Base-by-base conservation (phyloP, 2,329 filamentous ascomycete genomes). In the Lasiodiplodia theobromae region DNA sequence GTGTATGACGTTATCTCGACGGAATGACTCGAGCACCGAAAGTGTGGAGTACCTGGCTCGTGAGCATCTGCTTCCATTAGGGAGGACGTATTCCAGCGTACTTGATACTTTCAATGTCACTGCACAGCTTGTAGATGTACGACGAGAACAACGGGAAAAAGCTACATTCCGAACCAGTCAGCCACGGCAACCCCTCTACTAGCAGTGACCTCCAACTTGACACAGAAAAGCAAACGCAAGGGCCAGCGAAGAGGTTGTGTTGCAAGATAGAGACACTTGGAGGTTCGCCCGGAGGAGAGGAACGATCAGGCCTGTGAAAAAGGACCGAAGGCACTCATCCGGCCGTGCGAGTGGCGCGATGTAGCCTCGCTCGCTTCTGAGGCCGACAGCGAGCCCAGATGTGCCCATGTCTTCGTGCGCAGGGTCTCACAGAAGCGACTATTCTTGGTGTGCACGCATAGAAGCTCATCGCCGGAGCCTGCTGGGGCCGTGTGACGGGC, bases 61-160 rank as follows among this genome's bases (percentile, higher is more conserved):
- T 68, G 28, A 68, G 58, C 18, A 6, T 21, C 16, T 21, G 28
- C 16, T 18, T 14, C 12, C 10, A n/a, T n/a, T 44, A 28, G 52
- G 47, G 4, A 18, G 57, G 67, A 74, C 71, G 31, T 6, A 37
- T 14, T 31, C 14, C 90, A 49, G 89, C 87, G 72, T 88, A 86
- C 69, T 81, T 80, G 58, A 94, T 81, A 71, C 88, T 88, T 3
- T 83, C 78, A 12, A 84, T 78, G 73, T 91, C 88, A 74, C 88
- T 88, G 79, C 91, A 86, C 44, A 96, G 88, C 69, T 87, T 85
- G 80, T 96, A 95, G 72, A 94, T 95, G 77, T 93, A 93, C 53
- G 86, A 89, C 31, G 89, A 90, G 80, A 95, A 95, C 18, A 94
- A 84, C 2, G 89, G 89, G 75, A 94, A 94, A 85, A 94, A 93